Evolutionary conservation across 768 basidiomycete species (phyloP).

Genomic region (Lyophyllum atratum): DNA sequence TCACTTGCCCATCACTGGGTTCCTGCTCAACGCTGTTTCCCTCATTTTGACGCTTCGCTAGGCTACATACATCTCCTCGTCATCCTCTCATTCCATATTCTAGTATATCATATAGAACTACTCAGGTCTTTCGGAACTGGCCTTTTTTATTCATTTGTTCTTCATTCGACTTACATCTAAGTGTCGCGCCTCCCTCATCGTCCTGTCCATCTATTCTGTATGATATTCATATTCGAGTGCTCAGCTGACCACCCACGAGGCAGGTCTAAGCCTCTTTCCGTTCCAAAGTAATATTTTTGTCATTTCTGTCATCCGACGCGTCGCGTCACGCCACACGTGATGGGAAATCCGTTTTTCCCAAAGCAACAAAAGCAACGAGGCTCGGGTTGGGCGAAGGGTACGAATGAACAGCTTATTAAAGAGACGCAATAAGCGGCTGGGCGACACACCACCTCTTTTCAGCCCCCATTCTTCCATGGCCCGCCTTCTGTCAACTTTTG

Average conservation of each 20-base stretch:
- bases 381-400: conserved; percentile 10
- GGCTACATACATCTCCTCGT: too few species aligned
- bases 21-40: too few species aligned
- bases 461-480: background rate
- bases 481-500: background rate
- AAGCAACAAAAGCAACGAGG: background rate
- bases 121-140: too few species aligned
- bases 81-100: too few species aligned
- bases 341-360: background rate
- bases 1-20: too few species aligned
- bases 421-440: background rate
- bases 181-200: too few species aligned
- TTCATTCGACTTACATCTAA: too few species aligned
- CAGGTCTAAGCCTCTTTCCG: too few species aligned
- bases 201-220: background rate
- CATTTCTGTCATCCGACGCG: background rate
- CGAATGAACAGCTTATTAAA: background rate
- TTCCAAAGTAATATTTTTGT: background rate
- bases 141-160: too few species aligned
- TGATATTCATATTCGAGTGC: background rate
- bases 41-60: too few species aligned
- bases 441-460: background rate
- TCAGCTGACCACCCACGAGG: background rate
- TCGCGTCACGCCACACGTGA: conserved; percentile 9
- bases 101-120: too few species aligned